Evolutionary conservation across 2,329 filamentous ascomycete species (phyloP).

Genomic region (Colletotrichum simmondsii): DNA sequence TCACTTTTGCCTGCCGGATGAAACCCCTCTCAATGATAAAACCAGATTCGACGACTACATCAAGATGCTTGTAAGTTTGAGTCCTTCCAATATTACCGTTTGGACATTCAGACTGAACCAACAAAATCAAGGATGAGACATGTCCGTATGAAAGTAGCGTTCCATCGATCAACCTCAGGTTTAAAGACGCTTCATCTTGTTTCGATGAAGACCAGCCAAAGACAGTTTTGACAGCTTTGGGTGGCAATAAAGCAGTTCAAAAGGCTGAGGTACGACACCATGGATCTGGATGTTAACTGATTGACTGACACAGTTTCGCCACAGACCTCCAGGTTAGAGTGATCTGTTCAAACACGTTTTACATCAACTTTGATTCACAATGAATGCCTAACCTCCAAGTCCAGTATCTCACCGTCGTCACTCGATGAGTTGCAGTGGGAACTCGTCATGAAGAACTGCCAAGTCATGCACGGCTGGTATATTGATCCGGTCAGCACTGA

Average conservation of each 20-base stretch:
- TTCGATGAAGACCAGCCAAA: neutral
- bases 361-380: neutral
- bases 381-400: neutral
- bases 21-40: neutral
- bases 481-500: neutral
- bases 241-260: neutral
- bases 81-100: neutral
- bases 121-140: neutral
- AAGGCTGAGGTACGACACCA: neutral
- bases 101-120: too few relatives aligned
- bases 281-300: neutral
- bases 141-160: neutral
- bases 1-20: constrained; percentile 4
- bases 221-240: neutral
- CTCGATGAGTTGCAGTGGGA: constrained; percentile 2
- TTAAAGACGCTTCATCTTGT: neutral
- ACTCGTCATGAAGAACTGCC: constrained; percentile 9
- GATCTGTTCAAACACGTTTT: too few relatives aligned
- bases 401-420: neutral
- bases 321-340: neutral
- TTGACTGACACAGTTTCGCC: neutral
- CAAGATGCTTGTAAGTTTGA: neutral
- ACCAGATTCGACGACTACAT: neutral
- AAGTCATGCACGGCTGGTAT: constrained; percentile 22
- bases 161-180: neutral